Conservation (phyloP, 495 filamentous ascomycete species). For the Mycothermus thermophilus region DNA sequence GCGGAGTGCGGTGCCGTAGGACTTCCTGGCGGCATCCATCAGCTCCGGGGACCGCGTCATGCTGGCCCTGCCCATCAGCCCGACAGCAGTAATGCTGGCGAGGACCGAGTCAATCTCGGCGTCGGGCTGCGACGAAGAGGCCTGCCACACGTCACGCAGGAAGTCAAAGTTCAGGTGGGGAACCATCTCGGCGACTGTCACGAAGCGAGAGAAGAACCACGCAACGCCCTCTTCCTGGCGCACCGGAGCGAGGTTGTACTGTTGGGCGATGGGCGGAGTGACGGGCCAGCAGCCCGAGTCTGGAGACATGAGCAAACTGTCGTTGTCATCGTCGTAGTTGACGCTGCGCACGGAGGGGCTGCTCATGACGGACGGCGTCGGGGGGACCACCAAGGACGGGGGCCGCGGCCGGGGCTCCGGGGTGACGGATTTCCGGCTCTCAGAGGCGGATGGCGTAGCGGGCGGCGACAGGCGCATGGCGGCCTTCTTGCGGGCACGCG, state of each 20-base stretch:
- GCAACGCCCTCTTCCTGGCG: constrained; percentile 25
- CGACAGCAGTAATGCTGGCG: constrained; percentile 36
- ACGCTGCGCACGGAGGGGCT: constrained; percentile 5
- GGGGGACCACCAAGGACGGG: constrained; percentile 12
- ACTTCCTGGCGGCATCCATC: constrained; percentile 32
- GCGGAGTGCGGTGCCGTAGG: constrained; percentile 33
- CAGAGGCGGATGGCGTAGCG: constrained; percentile 8
- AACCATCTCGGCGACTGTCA: constrained; percentile 20
- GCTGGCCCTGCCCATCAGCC: constrained; percentile 34
- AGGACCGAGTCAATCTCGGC: constrained; percentile 22
- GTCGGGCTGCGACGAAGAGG: constrained; percentile 10
- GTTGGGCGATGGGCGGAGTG: constrained; percentile 17
- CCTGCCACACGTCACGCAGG: constrained; percentile 27
- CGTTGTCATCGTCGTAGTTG: constrained; percentile 15
- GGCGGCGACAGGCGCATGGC: constrained; percentile 8
- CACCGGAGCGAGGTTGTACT: constrained; percentile 19
- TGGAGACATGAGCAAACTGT: constrained; percentile 20
- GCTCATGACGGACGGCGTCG: constrained; percentile 6
- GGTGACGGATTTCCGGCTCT: constrained; percentile 13
- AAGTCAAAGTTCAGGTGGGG: constrained; percentile 31
- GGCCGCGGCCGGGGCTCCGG: constrained; percentile 13
- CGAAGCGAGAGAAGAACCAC: constrained; percentile 29
- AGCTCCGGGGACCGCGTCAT: constrained; percentile 24
- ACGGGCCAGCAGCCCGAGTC: constrained; percentile 23
- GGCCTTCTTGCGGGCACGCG: constrained; percentile 20